A percentile compares a stretch with the other conserved stretches of the same genome.
phyloP scores from a whole-genome alignment of 2,329 filamentous ascomycete genomes.

The Pseudocercospora fuligena region DNA sequence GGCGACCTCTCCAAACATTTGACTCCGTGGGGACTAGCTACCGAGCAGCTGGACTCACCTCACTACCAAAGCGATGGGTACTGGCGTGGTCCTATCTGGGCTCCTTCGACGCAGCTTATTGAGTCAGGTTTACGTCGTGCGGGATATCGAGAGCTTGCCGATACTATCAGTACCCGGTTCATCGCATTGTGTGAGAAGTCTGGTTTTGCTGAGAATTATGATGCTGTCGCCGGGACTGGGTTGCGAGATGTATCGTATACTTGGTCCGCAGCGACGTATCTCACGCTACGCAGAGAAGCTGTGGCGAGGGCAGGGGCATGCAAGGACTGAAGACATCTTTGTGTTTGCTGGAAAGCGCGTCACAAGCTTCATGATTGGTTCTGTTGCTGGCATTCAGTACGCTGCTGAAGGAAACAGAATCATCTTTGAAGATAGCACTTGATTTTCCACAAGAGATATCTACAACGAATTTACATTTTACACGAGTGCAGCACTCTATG shows the following conservation, averaged over 20 bases:
- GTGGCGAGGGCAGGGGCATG: background rate
- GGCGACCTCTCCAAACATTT: background rate
- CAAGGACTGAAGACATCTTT: background rate
- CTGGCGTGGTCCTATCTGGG: slow-evolving; percentile 3
- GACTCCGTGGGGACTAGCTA: background rate
- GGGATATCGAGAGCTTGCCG: background rate
- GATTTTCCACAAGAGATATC: background rate
- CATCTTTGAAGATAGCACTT: background rate
- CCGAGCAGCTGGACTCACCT: slow-evolving; percentile 4
- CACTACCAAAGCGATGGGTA: background rate
- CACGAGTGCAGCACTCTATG: background rate
- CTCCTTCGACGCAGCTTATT: background rate
- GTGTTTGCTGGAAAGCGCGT: too few species aligned
- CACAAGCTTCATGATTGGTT: too few species aligned
- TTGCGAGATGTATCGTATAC: background rate
- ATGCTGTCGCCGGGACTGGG: background rate
- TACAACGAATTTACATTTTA: background rate
- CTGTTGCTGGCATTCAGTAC: too few species aligned
- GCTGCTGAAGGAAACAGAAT: too few species aligned
- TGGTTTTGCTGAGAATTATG: slow-evolving; percentile 4
- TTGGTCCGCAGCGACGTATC: background rate
- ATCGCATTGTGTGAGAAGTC: background rate
- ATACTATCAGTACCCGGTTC: background rate
- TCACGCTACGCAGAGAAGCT: background rate
- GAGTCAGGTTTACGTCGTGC: background rate